Base-by-base conservation (phyloP, 1,139 yeast genomes). In the Pichia kudriavzevii region DNA sequence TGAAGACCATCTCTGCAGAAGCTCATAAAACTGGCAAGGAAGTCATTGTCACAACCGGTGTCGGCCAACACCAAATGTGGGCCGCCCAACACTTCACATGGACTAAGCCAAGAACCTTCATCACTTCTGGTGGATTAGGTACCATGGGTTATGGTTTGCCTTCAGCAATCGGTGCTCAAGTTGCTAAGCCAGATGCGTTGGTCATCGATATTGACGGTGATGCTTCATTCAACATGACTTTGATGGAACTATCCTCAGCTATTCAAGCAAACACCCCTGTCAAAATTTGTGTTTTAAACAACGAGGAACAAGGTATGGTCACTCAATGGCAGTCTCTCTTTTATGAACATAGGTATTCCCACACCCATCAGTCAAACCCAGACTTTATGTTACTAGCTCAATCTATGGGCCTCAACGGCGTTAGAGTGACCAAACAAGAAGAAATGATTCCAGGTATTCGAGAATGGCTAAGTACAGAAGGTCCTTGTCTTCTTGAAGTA, bases 31-130 rank as follows among this genome's bases (percentile, higher is more conserved):
- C 76, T 53, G 77, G 75, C 44, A 83, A 75, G 58, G 84, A 77
- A 45, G 88, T 85, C 44, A 76, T 87, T 53, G 79, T 91, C 50
- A 82, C 97, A 38, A 91, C 98, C 31, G 98, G 98, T 69, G 97
- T 91, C 39, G 98, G 98, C 42, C 98, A 91, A 69, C 98, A 91
- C 71, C 98, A 91, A 68, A 91, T 91, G 98, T 91, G 98, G 97
- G 93, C 97, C 28, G 98, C 98, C 28, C 98, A 91, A 66, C 88
- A 87, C 61, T 87, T 81, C 75, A 76, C 87, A 38, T 88, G 95
- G 94, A 80, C 78, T 42, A 66, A 74, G 46, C 96, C 97, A 50
- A 75, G 97, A 62, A 72, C 94, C 38, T 80, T 91, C 70, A 82
- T 91, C 59, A 87, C 97, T 17, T 85, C 96, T 36, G 98, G 98